phyloP scores from a whole-genome alignment of 1,139 yeast species.

The Kodamaea ohmeri region DNA sequence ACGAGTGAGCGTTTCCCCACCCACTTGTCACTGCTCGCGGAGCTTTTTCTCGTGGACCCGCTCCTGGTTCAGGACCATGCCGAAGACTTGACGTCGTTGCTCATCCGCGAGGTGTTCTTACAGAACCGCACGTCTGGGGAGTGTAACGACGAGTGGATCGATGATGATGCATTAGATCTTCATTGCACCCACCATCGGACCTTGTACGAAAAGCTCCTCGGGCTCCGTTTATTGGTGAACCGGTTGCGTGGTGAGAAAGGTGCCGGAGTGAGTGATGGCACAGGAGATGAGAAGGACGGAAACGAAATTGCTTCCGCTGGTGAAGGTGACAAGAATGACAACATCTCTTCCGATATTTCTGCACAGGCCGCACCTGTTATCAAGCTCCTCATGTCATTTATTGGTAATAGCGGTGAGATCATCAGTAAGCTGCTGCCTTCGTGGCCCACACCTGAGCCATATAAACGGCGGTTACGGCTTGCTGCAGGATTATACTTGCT shows the following conservation, averaged over 20 bases:
- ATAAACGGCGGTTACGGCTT: conserved; percentile 61
- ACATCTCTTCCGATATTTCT: conserved; percentile 31
- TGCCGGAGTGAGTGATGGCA: conserved; percentile 22
- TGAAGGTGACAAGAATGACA: too few relatives aligned
- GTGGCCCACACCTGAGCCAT: conserved; percentile 63
- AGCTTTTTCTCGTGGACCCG: conserved; percentile 55
- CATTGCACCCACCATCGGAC: conserved; percentile 18
- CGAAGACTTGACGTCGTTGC: conserved; percentile 54
- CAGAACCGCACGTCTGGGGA: conserved; percentile 33
- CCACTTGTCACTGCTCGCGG: conserved; percentile 60
- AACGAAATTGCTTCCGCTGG: too few relatives aligned
- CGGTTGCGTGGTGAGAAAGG: conserved; percentile 49
- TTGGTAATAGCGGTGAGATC: conserved; percentile 82
- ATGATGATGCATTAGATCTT: conserved; percentile 40
- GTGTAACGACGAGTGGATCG: conserved; percentile 41
- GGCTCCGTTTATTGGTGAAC: conserved; percentile 62
- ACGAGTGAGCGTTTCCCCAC: conserved; percentile 44
- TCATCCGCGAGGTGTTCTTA: conserved; percentile 62
- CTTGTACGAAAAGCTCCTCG: conserved; percentile 48
- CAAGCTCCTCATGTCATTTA: conserved; percentile 62
- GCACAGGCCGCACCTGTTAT: conserved; percentile 58
- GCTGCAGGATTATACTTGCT: conserved; percentile 66
- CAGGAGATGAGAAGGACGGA: too few relatives aligned
- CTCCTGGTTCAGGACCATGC: conserved; percentile 51
- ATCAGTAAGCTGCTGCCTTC: conserved; percentile 44